Evolutionary conservation across 1,139 yeast species (phyloP).

Genomic region (Hanseniaspora uvarum): DNA sequence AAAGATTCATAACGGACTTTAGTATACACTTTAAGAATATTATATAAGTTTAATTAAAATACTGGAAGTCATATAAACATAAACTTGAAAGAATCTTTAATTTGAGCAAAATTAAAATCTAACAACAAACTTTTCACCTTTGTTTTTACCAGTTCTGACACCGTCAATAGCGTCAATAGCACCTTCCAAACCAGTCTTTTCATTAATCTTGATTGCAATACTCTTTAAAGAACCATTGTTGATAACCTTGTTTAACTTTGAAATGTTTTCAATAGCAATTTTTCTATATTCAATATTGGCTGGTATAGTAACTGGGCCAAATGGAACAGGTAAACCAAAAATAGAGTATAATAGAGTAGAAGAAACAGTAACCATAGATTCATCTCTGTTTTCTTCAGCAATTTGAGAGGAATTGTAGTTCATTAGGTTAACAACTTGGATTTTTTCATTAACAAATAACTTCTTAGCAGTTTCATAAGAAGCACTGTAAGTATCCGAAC

Average conservation of each 20-base stretch:
- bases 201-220: slow-evolving; percentile 25
- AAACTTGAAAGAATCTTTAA: too few relatives aligned
- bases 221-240: slow-evolving; percentile 27
- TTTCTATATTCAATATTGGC: slow-evolving; percentile 25
- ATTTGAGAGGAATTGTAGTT: slow-evolving; percentile 23
- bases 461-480: slow-evolving; percentile 36
- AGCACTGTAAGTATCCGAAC: slow-evolving; percentile 35
- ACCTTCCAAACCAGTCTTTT: slow-evolving; percentile 24
- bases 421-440: slow-evolving; percentile 25
- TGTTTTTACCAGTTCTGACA: slow-evolving; percentile 26
- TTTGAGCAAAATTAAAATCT: slow-evolving; percentile 15
- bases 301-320: slow-evolving; percentile 25
- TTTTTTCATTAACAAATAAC: slow-evolving; percentile 30
- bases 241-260: slow-evolving; percentile 25
- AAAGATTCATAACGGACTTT: too few relatives aligned
- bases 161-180: slow-evolving; percentile 25
- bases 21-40: too few relatives aligned
- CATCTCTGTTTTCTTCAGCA: slow-evolving; percentile 25
- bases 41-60: not conserved
- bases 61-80: too few relatives aligned
- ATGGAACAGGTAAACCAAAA: slow-evolving; percentile 26
- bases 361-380: slow-evolving; percentile 24
- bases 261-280: slow-evolving; percentile 22
- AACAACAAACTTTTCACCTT: slow-evolving; percentile 29
- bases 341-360: slow-evolving; percentile 25